These are phyloP conservation scores for Lentinula edodes DNA, from an alignment of 768 basidiomycete genomes.

Conservation along the genomic window DNA sequence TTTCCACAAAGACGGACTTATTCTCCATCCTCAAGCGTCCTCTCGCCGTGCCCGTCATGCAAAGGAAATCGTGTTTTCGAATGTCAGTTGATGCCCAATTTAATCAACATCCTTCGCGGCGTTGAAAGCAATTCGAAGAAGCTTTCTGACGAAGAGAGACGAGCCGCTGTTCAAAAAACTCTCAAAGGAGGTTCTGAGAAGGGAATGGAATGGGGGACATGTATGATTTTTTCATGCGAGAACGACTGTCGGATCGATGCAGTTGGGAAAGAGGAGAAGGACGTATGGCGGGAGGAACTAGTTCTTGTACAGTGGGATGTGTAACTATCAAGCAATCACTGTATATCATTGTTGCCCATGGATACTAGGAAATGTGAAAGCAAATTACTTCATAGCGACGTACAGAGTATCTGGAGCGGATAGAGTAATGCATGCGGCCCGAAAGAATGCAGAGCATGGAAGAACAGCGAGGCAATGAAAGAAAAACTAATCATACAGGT, in stretches of 20 bases:
- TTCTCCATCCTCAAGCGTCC: constrained; percentile 29
- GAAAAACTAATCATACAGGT: constrained; percentile 1
- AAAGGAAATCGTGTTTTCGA: constrained; percentile 72
- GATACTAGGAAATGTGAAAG: background rate
- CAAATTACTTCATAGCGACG: background rate
- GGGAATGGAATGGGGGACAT: constrained; percentile 95
- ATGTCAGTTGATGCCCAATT: constrained; percentile 90
- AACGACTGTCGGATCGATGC: constrained; percentile 63
- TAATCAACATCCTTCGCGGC: constrained; percentile 69
- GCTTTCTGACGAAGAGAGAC: constrained; percentile 63
- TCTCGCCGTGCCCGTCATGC: constrained; percentile 69
- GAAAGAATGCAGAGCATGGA: background rate
- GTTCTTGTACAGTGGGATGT: constrained; percentile 77
- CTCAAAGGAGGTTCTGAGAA: constrained; percentile 40
- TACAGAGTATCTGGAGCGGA: background rate
- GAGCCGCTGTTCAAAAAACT: constrained; percentile 50
- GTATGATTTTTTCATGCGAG: constrained; percentile 83
- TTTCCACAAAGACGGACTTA: constrained; percentile 47
- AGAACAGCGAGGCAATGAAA: background rate
- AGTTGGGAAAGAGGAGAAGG: constrained; percentile 34
- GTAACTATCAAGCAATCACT: constrained; percentile 18
- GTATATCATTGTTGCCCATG: no score
- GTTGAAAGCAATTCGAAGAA: constrained; percentile 21
- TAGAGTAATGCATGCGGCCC: background rate
- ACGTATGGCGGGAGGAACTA: constrained; percentile 68